Base-by-base conservation (phyloP, 805 yeast genomes). In the Yamadazyma sp. region DNA sequence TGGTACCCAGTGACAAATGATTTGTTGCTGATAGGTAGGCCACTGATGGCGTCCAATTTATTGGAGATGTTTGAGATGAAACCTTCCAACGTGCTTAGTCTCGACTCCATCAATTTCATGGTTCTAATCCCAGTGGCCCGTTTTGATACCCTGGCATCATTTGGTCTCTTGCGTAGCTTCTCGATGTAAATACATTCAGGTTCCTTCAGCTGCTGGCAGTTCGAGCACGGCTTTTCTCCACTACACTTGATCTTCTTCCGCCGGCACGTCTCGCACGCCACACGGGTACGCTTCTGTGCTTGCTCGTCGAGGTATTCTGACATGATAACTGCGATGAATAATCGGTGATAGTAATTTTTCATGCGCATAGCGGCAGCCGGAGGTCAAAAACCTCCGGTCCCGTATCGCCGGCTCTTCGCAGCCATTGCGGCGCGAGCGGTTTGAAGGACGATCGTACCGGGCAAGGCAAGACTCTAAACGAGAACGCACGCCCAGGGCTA, bases 191-290 rank as follows among this genome's bases (percentile, higher is more conserved):
- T 49, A 40, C 64, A 61, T 7, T 46, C 37, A 6, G 46, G 17
- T 7, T 47, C 46, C 18, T 51, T 48, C 22, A 52, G 44, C 22
- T 45, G 50, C 3, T 38, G 25, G 36, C 68, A 61, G 38, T 60
- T 59, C 7, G 46, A 10, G 42, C 68, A 62, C 1, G 68, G 68
- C 9, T 16, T 40, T 3, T 31, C 37, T 1, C 68, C 68, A 39
- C 57, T 54, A 40, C 68, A 62, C 36, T 56, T 60, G 27, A 60
- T 58, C 42, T 62, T 62, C 48, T 60, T 59, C 7, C 51, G 44
- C 1, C 68, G 51, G 40, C 68, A 62, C 5, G 48, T 47, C 30
- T 57, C 63, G 42, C 68, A 62, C 11, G 68, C 68, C 2, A 51
- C 53, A 18, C 54, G 37, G 3, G 56, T 54, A 21, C 61, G 26